Base-by-base conservation (phyloP, 129 eudicot genomes). In the Flaveria bidentis region DNA sequence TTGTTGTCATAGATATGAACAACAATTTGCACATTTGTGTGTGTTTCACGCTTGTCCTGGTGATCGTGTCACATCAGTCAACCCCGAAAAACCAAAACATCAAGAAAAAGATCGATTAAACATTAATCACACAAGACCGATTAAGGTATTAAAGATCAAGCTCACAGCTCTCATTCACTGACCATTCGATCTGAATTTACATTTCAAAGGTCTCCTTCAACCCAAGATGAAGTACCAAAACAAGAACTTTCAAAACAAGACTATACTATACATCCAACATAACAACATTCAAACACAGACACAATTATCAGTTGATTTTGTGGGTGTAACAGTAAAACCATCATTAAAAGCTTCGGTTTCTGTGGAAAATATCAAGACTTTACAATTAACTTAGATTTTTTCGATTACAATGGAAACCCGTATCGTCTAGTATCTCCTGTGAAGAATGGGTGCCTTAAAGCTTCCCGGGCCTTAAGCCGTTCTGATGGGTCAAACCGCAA, bases 371-470 rank as follows among this genome's bases (percentile, higher is more conserved):
- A 66, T 62, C 16, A 76, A 4, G 52, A 60, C 72, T 79, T 52
- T 65, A 50, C 57, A 63, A 65, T 80, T 77, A 51, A 67, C 46
- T 70, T 58, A 65, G 67, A 61, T 64, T 45, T 65, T 73, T 18
- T 65, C 62, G n/a, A 80, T 86, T 78, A 88, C 75, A 88, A 76
- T 44, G 88, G 88, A 81, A 81, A 88, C 73, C 88, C 88, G 50
- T 63, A 76, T 79, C 96, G 80, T 73, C 96, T 78, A 66, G 69
- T 71, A 77, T 88, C 91, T 77, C 88, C 78, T 42, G 88, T 77
- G 75, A 91, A 91, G 82, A 91, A 91, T 42, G 95, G 95, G 47
- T 91, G 97, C 14, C 83, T 57, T 71, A 91, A 78, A 50, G 97
- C 97, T 60, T 91, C 95, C 66, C 96, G 78, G 23, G 97, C 95